Evolutionary conservation across 768 basidiomycete genomes (phyloP).

Genomic region (Mycena leptocephala): DNA sequence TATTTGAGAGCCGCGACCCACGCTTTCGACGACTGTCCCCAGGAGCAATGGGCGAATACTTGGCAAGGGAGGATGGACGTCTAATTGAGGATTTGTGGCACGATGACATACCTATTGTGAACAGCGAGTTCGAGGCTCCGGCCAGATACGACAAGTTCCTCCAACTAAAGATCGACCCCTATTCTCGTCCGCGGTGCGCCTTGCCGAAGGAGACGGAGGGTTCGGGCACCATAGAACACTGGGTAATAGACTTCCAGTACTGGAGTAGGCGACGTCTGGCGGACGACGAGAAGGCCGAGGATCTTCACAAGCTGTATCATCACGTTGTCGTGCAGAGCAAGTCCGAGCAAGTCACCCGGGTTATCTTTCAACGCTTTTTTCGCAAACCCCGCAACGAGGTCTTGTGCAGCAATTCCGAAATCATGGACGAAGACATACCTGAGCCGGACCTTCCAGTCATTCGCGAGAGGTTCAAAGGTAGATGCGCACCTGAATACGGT

Average conservation of each 20-base stretch:
- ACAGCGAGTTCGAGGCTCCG: neutral
- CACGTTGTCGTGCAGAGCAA: neutral
- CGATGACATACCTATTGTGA: neutral
- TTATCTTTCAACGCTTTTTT: conserved; percentile 5
- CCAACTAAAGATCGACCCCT: neutral
- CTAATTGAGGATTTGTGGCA: neutral
- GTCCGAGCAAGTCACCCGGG: neutral
- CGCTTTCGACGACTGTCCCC: neutral
- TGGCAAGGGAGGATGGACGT: neutral
- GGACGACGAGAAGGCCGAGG: neutral
- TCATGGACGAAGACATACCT: neutral
- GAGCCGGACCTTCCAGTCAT: neutral
- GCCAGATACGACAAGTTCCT: neutral
- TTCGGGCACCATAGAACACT: neutral
- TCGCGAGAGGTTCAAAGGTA: neutral
- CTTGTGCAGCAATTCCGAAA: neutral
- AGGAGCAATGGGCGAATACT: neutral
- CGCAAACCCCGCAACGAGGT: neutral
- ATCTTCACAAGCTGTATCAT: neutral
- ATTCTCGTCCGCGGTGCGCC: no score
- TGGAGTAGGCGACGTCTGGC: neutral
- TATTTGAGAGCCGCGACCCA: neutral
- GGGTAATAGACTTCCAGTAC: neutral
- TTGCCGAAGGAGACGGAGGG: neutral
- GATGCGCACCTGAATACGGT: neutral